phyloP scores from a whole-genome alignment of 1,139 yeast genomes.

The Sugiyamaella paludigena region DNA sequence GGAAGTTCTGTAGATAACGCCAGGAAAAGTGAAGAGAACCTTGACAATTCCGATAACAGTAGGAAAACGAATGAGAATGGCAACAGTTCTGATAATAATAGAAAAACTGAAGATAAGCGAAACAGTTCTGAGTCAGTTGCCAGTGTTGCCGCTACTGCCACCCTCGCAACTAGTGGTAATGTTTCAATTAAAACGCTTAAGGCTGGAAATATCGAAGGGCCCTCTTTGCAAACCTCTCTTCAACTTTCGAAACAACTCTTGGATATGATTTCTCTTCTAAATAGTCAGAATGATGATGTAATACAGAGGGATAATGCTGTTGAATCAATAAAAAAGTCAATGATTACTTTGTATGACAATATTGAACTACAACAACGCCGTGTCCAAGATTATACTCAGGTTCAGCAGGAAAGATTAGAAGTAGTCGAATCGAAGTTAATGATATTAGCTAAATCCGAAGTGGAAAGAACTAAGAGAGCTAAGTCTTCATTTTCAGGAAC shows the following conservation, averaged over 20 bases:
- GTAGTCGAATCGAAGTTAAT: conserved; percentile 31
- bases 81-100: not conserved
- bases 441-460: conserved; percentile 29
- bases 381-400: conserved; percentile 14
- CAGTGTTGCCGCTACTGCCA: conserved; percentile 4
- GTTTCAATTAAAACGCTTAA: conserved; percentile 5
- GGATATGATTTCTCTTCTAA: conserved; percentile 12
- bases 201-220: conserved; percentile 12
- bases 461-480: conserved; percentile 26
- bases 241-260: conserved; percentile 16
- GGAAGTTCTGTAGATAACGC: conserved; percentile 9
- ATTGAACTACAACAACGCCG: conserved; percentile 20
- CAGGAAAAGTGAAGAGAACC: conserved; percentile 5
- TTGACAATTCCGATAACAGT: no score
- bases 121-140: not conserved
- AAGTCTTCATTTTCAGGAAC: conserved; percentile 23
- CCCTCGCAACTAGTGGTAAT: not conserved
- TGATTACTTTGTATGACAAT: conserved; percentile 12
- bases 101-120: not conserved
- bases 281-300: not conserved
- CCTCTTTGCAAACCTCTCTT: conserved; percentile 16
- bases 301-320: conserved; percentile 9
- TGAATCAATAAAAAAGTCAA: conserved; percentile 10
- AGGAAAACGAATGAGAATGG: not conserved
- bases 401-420: conserved; percentile 24